phyloP scores from a whole-genome alignment of 495 filamentous ascomycete genomes.

The Penicillium canariense region DNA sequence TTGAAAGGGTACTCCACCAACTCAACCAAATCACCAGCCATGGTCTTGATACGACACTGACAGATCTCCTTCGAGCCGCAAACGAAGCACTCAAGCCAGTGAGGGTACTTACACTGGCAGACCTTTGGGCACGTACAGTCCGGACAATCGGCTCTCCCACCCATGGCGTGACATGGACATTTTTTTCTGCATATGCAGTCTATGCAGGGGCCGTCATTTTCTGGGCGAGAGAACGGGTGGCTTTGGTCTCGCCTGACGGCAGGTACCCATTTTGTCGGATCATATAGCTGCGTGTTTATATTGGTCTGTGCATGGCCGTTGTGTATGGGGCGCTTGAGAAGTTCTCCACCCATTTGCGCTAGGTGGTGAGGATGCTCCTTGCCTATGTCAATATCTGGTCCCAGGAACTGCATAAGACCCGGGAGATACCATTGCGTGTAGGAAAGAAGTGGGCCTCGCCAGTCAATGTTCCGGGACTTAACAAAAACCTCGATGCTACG shows the following conservation, averaged over 20 bases:
- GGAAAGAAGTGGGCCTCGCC: constrained; percentile 22
- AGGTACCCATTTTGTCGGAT: not conserved
- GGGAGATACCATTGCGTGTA: constrained; percentile 9
- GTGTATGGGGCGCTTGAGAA: constrained; percentile 14
- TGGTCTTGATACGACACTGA: constrained; percentile 14
- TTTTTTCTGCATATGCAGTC: not conserved
- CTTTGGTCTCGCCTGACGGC: not conserved
- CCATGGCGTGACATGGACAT: not conserved
- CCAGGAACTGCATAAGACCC: constrained; percentile 1
- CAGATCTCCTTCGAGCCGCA: constrained; percentile 17
- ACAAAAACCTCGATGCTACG: constrained; percentile 35
- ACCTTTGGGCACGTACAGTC: not conserved
- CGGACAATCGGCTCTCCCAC: not conserved
- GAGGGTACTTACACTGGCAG: not conserved
- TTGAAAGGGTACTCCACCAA: constrained; percentile 28
- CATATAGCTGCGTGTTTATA: constrained; percentile 16
- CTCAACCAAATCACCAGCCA: constrained; percentile 30
- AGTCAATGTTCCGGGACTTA: constrained; percentile 28
- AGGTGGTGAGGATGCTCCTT: constrained; percentile 24
- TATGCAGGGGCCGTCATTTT: not conserved
- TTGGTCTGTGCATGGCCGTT: constrained; percentile 14
- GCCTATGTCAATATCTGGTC: constrained; percentile 11
- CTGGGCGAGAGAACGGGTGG: not conserved
- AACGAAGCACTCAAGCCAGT: not conserved
- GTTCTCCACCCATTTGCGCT: constrained; percentile 7